Evolutionary conservation across 148 eudicot species (phyloP), one percentile per base, ranked within the genome.

Genomic region (Spergularia marina): DNA sequence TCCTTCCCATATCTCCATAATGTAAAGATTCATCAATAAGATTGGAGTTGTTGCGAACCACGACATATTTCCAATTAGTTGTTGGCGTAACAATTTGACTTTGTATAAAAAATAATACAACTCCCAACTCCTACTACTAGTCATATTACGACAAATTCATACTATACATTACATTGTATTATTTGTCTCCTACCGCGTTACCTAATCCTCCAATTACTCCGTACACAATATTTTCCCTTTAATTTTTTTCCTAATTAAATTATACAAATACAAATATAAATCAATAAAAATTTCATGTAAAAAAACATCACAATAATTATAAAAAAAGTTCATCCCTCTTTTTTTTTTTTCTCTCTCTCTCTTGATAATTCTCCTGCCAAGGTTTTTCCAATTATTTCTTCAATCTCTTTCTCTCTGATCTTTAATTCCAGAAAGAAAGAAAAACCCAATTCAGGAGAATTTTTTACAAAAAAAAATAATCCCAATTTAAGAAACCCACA

Each of bases 21-120:
- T 63, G 63, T 16, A 72, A 64, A 44, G 47, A 57, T 55, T 55
- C 51, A 64, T 30, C 2, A 55, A 55, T 10, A 61, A 12, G 12
- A 59, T 55, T 25, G 55, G 18, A 71, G 82, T 75, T n/a, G 79
- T 80, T 80, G 82, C 67, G 21, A 36, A 40, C 78, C 82, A 80
- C 82, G 75, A 8, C 71, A 62, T 53, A 57, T 58, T 18, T 21
- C 18, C 51, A 60, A 34, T 62, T 62, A 77, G 74, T 77, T 12
- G 80, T 59, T 75, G 82, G 82, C 75, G 74, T 68, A 49, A 68
- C 75, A 79, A 61, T 62, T 70, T 75, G 82, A 80, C 82, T 71
- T 77, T 53, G 16, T 70, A 51, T 73, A 6, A 9, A 44, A 44
- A 44, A 18, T 44, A 34, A 20, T 30, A 67, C 12, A 0, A 65